Conservation (phyloP, 139 green algal genomes). For the Coelastrella sp. region DNA sequence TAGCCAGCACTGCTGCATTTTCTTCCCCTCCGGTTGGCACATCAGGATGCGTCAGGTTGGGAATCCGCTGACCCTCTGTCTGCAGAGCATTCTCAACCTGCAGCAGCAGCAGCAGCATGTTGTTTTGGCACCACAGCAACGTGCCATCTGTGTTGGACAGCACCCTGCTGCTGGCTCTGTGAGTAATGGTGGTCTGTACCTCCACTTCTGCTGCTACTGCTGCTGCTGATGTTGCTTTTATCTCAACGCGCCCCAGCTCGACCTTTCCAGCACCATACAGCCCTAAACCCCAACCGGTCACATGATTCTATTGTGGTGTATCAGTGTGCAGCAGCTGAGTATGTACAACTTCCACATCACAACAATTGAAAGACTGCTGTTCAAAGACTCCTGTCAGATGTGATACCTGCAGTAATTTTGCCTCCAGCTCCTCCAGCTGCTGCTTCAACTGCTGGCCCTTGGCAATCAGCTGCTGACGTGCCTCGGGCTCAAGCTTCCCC, state of each 20-base stretch:
- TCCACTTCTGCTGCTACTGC: conserved; percentile 1
- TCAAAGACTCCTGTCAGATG: not conserved
- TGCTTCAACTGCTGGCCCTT: conserved; percentile 94
- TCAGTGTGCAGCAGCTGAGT: conserved; percentile 26
- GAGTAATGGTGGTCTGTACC: not conserved
- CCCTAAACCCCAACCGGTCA: not conserved
- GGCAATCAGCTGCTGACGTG: conserved; percentile 79
- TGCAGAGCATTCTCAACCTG: conserved; percentile 85
- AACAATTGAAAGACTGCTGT: conserved; percentile 66
- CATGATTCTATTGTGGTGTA: not conserved
- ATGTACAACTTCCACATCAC: conserved; percentile 42
- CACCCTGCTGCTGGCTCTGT: not conserved
- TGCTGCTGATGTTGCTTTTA: not conserved
- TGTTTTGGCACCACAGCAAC: not conserved
- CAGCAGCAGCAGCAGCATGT: conserved; percentile 10
- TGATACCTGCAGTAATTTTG: conserved; percentile 55
- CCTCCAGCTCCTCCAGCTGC: conserved; percentile 82
- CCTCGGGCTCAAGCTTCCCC: conserved; percentile 89
- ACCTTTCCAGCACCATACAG: no score
- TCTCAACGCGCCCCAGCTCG: not conserved
- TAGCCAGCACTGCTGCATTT: not conserved
- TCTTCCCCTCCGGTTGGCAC: conserved; percentile 60
- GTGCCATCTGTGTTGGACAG: no score
- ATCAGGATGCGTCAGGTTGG: conserved; percentile 95
- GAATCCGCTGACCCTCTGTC: conserved; percentile 90